Base-by-base conservation (phyloP, 2,329 filamentous ascomycete genomes). In the Calonectria pseudoreteaudii region DNA sequence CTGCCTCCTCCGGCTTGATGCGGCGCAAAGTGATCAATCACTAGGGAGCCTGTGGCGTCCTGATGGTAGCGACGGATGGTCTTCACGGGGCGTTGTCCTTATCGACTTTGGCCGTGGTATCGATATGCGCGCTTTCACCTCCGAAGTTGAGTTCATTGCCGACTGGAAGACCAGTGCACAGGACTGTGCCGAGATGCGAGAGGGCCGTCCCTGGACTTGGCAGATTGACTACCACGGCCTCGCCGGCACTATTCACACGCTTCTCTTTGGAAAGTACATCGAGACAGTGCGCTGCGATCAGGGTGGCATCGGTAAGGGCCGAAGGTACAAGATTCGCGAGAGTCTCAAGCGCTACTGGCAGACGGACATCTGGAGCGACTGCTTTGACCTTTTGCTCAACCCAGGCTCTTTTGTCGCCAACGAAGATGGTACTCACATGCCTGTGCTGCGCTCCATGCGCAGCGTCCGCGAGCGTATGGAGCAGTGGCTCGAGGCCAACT, bases 91-190 rank as follows among this genome's bases (percentile, higher is more conserved):
- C 16, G 84, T 99, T 28, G 91, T 92, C 0, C 90, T 99, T 26
- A 98, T 99, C 80, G 97, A 99, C 85, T 98, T 99, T 82, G 97
- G 97, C 0, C 93, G 97, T 1, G 95, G 92, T 65, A 97, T 99
- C 83, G 97, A 99, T 85, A 97, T 98, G 94, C 92, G 91, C 72
- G 92, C 91, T 4, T 99, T 98, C 86, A 85, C 86, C 4, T 89
- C 93, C 0, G 90, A 93, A 52, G 95, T 96, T 14, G 84, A 85
- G 60, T 99, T 99, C 87, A 92, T 98, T 73, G 97, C 96, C 0
- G 97, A 99, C 86, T 99, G 97, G 97, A 94, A 97, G 84, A 95
- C 95, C 0, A 91, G 91, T 20, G 90, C 94, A 30, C 93, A 95
- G 67, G 97, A 99, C 85, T 99, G 97, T 84, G 93, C 94, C 23